Conservation (phyloP, 2,329 filamentous ascomycete genomes). For the Plenodomus lindquistii region DNA sequence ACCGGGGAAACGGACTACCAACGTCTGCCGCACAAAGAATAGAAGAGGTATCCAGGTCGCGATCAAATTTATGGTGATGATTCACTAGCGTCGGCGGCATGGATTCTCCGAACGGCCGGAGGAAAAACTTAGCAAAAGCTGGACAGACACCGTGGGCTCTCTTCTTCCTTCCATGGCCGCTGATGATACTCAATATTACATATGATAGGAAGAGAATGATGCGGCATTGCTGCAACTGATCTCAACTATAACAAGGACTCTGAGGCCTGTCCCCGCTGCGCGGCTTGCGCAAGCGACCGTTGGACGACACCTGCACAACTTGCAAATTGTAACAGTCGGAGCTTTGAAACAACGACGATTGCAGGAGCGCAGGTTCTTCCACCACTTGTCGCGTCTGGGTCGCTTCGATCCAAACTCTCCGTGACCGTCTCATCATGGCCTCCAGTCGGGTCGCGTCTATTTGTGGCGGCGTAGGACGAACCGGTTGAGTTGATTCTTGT, state of each 20-base stretch:
- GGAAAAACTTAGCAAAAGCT: not conserved
- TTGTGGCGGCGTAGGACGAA: not conserved
- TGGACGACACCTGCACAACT: not conserved
- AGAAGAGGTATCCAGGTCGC: constrained; percentile 48
- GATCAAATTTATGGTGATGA: constrained; percentile 25
- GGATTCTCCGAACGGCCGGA: constrained; percentile 8
- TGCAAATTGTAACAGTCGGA: not conserved
- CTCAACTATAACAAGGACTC: constrained; percentile 34
- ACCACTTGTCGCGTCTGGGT: not conserved
- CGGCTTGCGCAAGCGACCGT: not conserved
- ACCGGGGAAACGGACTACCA: constrained; percentile 76
- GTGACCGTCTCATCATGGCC: not conserved
- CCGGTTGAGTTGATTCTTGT: not conserved
- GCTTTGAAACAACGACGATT: not conserved
- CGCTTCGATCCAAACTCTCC: not conserved
- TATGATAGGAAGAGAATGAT: constrained; percentile 48
- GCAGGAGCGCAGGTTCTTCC: not conserved
- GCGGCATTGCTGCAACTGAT: constrained; percentile 36
- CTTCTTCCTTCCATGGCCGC: constrained; percentile 32
- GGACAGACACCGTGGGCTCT: not conserved
- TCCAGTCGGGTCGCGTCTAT: not conserved
- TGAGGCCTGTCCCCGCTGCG: constrained; percentile 35
- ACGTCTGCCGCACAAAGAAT: constrained; percentile 75
- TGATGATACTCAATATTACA: constrained; percentile 38
- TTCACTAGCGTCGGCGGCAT: constrained; percentile 4